Base-by-base conservation (phyloP, 192 early-diverging fungal species). In the Anaeromyces robustus region DNA sequence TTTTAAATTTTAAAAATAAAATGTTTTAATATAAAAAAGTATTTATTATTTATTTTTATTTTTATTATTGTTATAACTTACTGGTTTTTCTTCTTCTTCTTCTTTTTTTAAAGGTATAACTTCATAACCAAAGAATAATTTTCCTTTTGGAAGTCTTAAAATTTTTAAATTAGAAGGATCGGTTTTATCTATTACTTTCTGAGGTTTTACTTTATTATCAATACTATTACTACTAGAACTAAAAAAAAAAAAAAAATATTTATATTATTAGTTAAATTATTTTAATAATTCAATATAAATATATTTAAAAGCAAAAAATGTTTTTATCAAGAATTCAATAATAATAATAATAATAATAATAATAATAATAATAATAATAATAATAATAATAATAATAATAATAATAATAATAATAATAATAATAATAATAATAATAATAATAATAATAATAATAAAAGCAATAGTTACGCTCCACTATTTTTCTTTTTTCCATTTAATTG, bases 191-290 rank as follows among this genome's bases (percentile, higher is more conserved):
- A 30, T 29, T 29, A 37, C 12, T 28, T 77, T 80, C 82, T 81
- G 3, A 92, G 97, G 89, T 52, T 93, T 93, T 29, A 96, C 95
- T 77, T 88, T 78, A 97, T 86, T 1, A 95, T 93, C 32, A 92
- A 92, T 2, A 93, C 92, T 18, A 87, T 80, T 37, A 83, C 85
- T 78, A 79, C 78, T 78, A 87, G 12, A 29, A 7, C 16, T 80
- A 14, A 30, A 30, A 14, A 30, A 14, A 14, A 77, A 30, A 80
- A 14, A 80, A 80, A 14, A 29, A 80, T 77, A 80, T 32, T 30
- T 34, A 29, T 31, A 83, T 81, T 79, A 82, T 80, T 9, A 80
- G 43, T 26, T n/a, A n/a, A n/a, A n/a, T n/a, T n/a, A n/a, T n/a
- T n/a, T n/a, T n/a, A n/a, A n/a, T n/a, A n/a, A n/a, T n/a, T n/a